Conservation (phyloP, 371 early-diverging fungal species). For the Blastocladiella emersonii region DNA sequence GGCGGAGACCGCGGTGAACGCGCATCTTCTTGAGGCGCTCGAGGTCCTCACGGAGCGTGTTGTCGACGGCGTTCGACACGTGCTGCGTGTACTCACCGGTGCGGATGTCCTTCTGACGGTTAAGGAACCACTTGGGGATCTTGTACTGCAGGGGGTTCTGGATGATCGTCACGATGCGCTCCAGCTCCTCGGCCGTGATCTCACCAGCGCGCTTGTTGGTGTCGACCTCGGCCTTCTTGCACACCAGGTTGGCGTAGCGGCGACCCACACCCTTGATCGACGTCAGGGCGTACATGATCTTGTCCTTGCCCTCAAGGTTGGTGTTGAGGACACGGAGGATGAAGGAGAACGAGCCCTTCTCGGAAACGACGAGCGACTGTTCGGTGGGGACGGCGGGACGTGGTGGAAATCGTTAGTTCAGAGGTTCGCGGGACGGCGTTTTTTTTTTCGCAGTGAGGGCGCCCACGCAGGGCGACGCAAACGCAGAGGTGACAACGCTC, state of each 20-base stretch:
- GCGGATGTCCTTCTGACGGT: conserved; percentile 93
- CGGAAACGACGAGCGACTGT: conserved; percentile 78
- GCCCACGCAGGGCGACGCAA: too few relatives aligned
- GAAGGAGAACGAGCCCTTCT: conserved; percentile 88
- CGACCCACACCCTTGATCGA: conserved; percentile 98
- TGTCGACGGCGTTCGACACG: conserved; percentile 88
- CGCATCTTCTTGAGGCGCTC: conserved; percentile 96
- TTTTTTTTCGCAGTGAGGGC: too few relatives aligned
- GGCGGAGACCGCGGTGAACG: conserved; percentile 85
- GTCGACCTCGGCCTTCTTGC: conserved; percentile 97
- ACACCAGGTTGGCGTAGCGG: conserved; percentile 92
- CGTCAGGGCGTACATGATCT: conserved; percentile 92
- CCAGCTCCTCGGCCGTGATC: conserved; percentile 80
- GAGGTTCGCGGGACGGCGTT: too few relatives aligned
- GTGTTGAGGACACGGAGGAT: conserved; percentile 99
- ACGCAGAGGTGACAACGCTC: too few relatives aligned
- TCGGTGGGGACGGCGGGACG: not conserved
- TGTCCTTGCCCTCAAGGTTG: conserved; percentile 96
- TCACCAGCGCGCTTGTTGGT: conserved; percentile 96
- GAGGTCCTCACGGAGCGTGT: conserved; percentile 90
- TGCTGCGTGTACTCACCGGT: conserved; percentile 90
- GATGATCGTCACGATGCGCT: conserved; percentile 76
- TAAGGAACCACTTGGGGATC: conserved; percentile 97
- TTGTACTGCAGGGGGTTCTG: conserved; percentile 87
- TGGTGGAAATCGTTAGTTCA: too few relatives aligned